Evolutionary conservation across 225 moss, liverwort and hornwort species (phyloP).

Genomic region (Polytrichum formosum): DNA sequence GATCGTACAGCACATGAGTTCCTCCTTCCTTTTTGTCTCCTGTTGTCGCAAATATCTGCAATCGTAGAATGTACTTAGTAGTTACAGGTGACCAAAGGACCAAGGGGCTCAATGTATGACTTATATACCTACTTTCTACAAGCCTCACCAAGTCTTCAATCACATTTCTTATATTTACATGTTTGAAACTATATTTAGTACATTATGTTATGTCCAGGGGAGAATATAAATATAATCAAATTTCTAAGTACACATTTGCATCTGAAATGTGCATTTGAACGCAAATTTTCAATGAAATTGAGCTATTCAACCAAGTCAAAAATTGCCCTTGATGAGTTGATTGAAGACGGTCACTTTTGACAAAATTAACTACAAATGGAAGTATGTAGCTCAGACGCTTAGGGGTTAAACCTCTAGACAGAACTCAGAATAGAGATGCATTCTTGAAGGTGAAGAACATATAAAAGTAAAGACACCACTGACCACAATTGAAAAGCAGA

Average conservation of each 20-base stretch:
- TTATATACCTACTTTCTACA: background rate
- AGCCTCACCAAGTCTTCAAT: background rate
- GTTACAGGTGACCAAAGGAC: conserved; percentile 1
- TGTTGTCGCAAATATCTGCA: conserved; percentile 85
- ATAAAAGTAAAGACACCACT: background rate
- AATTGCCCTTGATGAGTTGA: no score
- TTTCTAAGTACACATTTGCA: background rate
- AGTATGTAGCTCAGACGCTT: no score
- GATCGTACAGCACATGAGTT: conserved; percentile 90
- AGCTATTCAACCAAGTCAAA: no score
- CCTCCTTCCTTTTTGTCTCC: conserved; percentile 80
- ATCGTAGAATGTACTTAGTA: background rate
- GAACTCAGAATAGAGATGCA: background rate
- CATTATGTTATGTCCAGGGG: no score
- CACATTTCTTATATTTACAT: background rate
- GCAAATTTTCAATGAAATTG: no score
- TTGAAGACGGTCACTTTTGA: no score
- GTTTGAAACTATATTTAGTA: no score
- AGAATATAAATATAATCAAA: no score
- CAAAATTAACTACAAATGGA: no score
- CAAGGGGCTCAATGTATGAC: background rate
- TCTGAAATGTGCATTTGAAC: no score
- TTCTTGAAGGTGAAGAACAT: conserved; percentile 5
- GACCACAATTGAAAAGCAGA: background rate
- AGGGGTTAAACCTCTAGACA: no score